phyloP scores from a whole-genome alignment of 176 grass and related monocot species.

The Echinochloa phyllopogon region DNA sequence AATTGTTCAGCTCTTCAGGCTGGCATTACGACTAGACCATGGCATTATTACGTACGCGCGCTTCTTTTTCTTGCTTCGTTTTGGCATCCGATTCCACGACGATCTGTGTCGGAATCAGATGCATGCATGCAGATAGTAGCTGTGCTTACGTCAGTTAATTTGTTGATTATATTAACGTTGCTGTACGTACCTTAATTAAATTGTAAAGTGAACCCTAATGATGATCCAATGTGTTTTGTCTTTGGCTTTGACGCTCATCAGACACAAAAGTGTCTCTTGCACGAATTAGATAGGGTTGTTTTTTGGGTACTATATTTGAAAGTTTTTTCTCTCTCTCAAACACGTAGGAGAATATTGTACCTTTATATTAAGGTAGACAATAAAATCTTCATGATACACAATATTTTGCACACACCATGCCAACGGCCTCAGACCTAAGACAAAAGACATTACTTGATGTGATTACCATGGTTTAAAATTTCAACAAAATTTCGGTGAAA shows the following conservation, averaged over 20 bases:
- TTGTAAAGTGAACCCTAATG: slow-evolving; percentile 25
- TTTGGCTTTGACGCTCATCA: background rate
- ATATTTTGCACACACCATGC: too few relatives aligned
- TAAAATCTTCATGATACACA: too few relatives aligned
- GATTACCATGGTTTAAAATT: too few relatives aligned
- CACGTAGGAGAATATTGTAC: too few relatives aligned
- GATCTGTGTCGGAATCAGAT: background rate
- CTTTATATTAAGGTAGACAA: too few relatives aligned
- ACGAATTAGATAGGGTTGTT: background rate
- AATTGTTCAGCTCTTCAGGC: background rate
- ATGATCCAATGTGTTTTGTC: background rate
- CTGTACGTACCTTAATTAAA: background rate
- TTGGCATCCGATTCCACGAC: slow-evolving; percentile 9
- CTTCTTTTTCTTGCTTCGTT: background rate
- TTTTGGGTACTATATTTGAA: too few relatives aligned
- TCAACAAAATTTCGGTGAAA: too few relatives aligned
- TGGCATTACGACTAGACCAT: background rate
- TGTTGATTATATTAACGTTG: background rate
- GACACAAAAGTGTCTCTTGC: background rate
- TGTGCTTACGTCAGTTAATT: background rate
- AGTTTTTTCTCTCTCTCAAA: too few relatives aligned
- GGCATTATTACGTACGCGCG: background rate
- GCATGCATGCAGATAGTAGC: slow-evolving; percentile 15
- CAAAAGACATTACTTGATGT: too few relatives aligned
- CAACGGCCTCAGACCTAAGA: too few relatives aligned